Base-by-base conservation (phyloP, 352 stramenopile species). In the Aphanomyces stellatus region DNA sequence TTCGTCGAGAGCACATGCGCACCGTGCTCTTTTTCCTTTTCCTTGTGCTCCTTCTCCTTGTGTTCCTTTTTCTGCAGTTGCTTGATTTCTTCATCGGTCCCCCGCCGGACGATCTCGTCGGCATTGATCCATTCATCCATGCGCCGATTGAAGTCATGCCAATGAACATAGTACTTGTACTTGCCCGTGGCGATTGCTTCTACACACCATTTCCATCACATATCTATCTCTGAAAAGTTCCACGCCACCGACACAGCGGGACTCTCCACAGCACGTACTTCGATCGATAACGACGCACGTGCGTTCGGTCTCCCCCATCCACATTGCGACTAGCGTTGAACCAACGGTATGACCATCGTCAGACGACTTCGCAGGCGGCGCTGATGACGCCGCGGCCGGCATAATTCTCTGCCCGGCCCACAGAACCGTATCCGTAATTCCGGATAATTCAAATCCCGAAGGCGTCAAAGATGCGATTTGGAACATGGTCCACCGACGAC, bases 91-190 rank as follows among this genome's bases (percentile, higher is more conserved):
- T 91, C 80, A 24, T 92, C 83, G 0, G 83, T 90, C 24, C 81
- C 82, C 41, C 77, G 71, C 28, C 84, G 81, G 35, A 92, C 76
- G 61, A 95, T 82, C 62, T 95, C 86, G 64, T 83, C 72, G 61
- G 87, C 81, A 60, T 88, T 85, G 72, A 95, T 91, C 86, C 86
- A 95, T 56, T 91, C 82, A 73, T 95, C 86, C 86, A 95, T 95
- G 43, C 86, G 82, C 37, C 86, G 84, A 66, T 95, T 95, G 62
- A 90, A 90, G 42, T 90, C 83, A 70, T 92, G 83, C 83, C 83
- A 92, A 65, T 92, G 83, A 31, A 92, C 81, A 49, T 92, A 92
- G 71, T 92, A 92, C 70, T 88, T 88, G 72, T 88, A 88, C 40
- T 78, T 82, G 48, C 85, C 72, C n/a, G 77, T 76, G 42, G 69